Evolutionary conservation across 768 basidiomycete genomes (phyloP).

Genomic region (Lanmaoa pseudosensibilis): DNA sequence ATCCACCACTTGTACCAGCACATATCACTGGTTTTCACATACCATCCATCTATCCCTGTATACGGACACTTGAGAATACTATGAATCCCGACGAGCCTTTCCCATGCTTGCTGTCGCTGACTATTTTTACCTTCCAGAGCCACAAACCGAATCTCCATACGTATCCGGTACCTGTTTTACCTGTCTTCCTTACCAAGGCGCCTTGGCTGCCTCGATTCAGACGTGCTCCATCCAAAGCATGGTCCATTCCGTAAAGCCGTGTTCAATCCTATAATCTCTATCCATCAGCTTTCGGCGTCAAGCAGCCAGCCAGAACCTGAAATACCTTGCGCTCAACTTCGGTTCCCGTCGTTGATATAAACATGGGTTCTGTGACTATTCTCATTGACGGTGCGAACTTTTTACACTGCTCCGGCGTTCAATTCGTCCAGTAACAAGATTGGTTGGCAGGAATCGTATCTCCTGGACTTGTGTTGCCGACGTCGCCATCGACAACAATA

Average conservation of each 20-base stretch:
- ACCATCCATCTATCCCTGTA: background rate
- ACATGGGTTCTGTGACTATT: slow-evolving; percentile 25
- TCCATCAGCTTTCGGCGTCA: background rate
- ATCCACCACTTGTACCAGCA: background rate
- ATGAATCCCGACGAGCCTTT: background rate
- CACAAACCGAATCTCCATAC: background rate
- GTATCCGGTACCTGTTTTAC: background rate
- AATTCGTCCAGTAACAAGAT: slow-evolving; percentile 47
- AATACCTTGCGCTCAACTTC: background rate
- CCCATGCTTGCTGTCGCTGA: background rate
- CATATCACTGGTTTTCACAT: background rate
- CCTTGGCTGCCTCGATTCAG: background rate
- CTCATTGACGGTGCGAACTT: slow-evolving; percentile 62
- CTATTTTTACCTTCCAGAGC: background rate
- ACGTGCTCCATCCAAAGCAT: background rate
- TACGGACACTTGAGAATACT: background rate
- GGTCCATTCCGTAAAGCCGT: background rate
- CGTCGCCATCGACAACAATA: slow-evolving; percentile 19
- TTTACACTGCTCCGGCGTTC: slow-evolving; percentile 55
- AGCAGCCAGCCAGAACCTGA: background rate
- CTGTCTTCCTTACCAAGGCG: background rate
- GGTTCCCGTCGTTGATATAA: background rate
- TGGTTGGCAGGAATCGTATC: slow-evolving; percentile 47
- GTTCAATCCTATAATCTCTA: background rate
- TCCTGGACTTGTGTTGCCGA: slow-evolving; percentile 40